phyloP scores from a whole-genome alignment of 768 basidiomycete genomes.

The Infundibulicybe gibba region DNA sequence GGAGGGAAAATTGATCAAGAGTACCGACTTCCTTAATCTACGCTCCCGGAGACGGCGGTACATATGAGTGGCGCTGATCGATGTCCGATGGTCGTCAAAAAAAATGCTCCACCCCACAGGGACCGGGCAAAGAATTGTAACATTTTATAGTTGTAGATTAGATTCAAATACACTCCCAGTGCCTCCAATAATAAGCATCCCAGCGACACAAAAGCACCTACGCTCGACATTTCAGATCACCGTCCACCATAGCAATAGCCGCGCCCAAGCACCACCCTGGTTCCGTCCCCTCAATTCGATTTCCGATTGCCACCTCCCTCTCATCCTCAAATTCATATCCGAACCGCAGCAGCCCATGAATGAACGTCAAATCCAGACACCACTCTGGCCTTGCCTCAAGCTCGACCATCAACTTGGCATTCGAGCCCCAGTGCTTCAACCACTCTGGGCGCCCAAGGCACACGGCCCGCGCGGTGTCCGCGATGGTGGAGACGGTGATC shows the following conservation, averaged over 20 bases:
- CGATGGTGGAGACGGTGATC: slow-evolving; percentile 56
- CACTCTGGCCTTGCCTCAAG: too few relatives aligned
- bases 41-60: too few relatives aligned
- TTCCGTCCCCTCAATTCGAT: slow-evolving; percentile 86
- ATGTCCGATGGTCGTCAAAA: too few relatives aligned
- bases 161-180: too few relatives aligned
- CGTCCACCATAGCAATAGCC: slow-evolving; percentile 68
- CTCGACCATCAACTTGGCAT: slow-evolving; percentile 46
- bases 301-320: slow-evolving; percentile 74
- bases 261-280: slow-evolving; percentile 93
- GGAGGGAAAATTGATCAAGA: slow-evolving; percentile 2
- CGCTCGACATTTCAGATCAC: slow-evolving; percentile 51
- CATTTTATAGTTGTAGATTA: not conserved
- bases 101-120: not conserved
- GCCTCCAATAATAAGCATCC: too few relatives aligned
- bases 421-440: slow-evolving; percentile 42
- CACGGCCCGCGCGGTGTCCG: slow-evolving; percentile 61
- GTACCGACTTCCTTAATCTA: not conserved
- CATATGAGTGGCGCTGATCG: too few relatives aligned
- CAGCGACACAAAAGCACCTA: too few relatives aligned
- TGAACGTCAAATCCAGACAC: too few relatives aligned
- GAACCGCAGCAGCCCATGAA: too few relatives aligned
- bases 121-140: not conserved
- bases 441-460: too few relatives aligned
- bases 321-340: too few relatives aligned